These are phyloP conservation scores for Solanum piurae DNA, from an alignment of 257 asterid genomes.

Conservation along the genomic window DNA sequence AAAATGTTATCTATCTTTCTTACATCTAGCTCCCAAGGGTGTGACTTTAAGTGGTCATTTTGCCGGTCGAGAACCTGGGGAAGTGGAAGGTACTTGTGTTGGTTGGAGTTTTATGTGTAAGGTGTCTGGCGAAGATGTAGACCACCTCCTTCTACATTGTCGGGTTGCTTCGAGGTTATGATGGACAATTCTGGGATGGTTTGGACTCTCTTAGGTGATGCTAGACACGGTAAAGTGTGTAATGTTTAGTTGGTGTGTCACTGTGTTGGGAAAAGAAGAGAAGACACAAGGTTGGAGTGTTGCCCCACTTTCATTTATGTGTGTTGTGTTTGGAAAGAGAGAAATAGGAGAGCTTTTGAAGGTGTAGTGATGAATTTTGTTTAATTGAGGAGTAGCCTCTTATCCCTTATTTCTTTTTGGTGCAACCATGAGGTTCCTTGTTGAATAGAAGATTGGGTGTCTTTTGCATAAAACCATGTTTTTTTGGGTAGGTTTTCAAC, in stretches of 20 bases:
- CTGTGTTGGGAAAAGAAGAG: neutral
- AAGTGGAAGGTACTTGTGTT: neutral
- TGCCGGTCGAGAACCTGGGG: neutral
- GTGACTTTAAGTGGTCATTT: neutral
- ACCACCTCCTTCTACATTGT: neutral
- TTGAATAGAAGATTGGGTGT: neutral
- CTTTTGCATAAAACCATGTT: neutral
- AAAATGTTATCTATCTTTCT: neutral
- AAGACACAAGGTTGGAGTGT: neutral
- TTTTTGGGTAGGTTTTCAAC: neutral
- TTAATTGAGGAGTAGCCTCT: neutral
- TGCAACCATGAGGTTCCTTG: neutral
- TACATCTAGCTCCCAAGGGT: neutral
- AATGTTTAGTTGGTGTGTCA: neutral
- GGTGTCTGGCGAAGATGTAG: neutral
- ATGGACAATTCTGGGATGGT: neutral
- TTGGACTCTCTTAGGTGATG: neutral
- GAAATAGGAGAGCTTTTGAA: neutral
- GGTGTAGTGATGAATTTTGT: neutral
- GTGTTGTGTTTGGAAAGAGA: neutral
- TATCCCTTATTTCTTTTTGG: neutral
- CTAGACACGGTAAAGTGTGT: neutral
- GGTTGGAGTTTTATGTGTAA: neutral
- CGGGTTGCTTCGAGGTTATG: neutral
- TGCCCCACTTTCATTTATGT: neutral